Base-by-base conservation (phyloP, 345 rosid species). In the Boechera retrofracta region DNA sequence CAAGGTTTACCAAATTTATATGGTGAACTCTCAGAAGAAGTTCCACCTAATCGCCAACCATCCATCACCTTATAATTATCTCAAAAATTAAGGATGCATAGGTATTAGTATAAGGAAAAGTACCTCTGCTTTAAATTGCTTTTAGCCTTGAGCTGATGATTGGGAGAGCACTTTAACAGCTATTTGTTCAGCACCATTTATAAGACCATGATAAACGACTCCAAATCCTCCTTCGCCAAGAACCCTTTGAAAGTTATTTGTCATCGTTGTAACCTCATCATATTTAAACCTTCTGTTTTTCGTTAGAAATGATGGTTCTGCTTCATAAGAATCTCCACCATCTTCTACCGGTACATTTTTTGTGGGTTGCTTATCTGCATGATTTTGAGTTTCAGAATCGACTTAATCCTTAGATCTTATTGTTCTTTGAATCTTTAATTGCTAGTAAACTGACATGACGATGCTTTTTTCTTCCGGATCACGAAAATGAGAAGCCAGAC, bases 81-180 rank as follows among this genome's bases (percentile, higher is more conserved):
- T 31, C 33, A 31, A 31, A 31, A 31, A 31, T 3, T 3, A 31
- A 31, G 2, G 33, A 31, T 31, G 5, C 33, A 4, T 31, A 31
- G 4, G 33, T 31, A 35, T 35, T 35, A 5, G 7, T 35, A 31
- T 31, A 3, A 31, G 5, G 5, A 4, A 3, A 8, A 38, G 3
- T 69, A 83, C 84, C 82, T 83, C 86, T 2, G 81, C 74, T 10
- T 75, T 48, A 16, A 83, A 81, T 26, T 83, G 56, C 61, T 69
- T 81, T 21, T 78, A 78, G 5, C 87, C 86, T 38, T 82, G 83
- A 24, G 54, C 32, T 7, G 82, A 81, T 58, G 83, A 52, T 10
- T 70, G 70, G 39, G 80, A 67, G 2, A 84, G 52, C 53, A 81
- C 35, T 65, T 81, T 81, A n/a, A 84, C 72, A n/a, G 83, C 86